phyloP scores from a whole-genome alignment of 2,329 filamentous ascomycete species.

The Aciculosporium take region DNA sequence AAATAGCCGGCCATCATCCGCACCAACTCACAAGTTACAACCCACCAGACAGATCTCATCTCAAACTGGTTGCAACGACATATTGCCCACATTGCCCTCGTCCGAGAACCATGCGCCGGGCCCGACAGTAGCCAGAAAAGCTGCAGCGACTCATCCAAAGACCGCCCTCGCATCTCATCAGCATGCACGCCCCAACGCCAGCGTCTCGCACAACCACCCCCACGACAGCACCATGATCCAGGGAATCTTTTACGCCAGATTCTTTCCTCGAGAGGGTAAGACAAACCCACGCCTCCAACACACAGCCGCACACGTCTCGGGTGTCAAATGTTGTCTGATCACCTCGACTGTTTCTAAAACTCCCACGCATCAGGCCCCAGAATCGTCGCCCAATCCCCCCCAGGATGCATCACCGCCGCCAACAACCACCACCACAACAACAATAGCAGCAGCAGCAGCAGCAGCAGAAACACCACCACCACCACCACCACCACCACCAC shows the following conservation, averaged over 20 bases:
- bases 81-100: too few species aligned
- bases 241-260: constrained; percentile 57
- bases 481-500: constrained; percentile 37
- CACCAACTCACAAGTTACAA: too few species aligned
- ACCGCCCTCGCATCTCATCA: neutral
- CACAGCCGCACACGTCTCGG: neutral
- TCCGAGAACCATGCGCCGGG: neutral
- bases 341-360: neutral
- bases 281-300: too few species aligned
- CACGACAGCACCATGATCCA: constrained; percentile 43
- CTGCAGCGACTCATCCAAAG: neutral
- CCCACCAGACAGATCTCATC: too few species aligned
- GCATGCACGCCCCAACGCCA: neutral
- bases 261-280: constrained; percentile 49
- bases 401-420: neutral
- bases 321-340: neutral
- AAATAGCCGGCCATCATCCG: too few species aligned
- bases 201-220: neutral
- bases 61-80: too few species aligned
- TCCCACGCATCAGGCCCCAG: constrained; percentile 34
- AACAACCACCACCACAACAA: neutral
- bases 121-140: neutral
- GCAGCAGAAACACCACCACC: too few species aligned
- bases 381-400: constrained; percentile 39
- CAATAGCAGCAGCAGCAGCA: too few species aligned